phyloP scores from a whole-genome alignment of 1,284 basidiomycete species.

The Ceratobasidium sp. region DNA sequence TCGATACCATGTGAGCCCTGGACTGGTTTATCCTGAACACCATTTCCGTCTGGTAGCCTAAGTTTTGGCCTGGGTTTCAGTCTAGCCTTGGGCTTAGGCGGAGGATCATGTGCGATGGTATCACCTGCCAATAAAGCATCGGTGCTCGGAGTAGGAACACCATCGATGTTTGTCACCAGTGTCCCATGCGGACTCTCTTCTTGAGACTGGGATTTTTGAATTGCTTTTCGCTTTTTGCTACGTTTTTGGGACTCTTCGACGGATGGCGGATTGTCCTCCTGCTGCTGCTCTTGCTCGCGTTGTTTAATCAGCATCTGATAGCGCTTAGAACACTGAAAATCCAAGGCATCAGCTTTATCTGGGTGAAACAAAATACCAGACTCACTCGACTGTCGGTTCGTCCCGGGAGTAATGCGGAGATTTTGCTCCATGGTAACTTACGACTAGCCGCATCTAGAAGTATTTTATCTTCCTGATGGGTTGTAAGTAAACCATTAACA shows the following conservation, averaged over 20 bases:
- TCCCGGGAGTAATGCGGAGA: slow-evolving; percentile 37
- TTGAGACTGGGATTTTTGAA: neutral
- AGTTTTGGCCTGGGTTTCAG: neutral
- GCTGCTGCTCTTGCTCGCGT: slow-evolving; percentile 10
- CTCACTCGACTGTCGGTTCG: slow-evolving; percentile 38
- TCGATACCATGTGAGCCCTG: neutral
- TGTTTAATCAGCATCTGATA: slow-evolving; percentile 31
- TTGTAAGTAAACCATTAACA: neutral
- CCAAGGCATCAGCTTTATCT: neutral
- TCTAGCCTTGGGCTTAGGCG: neutral
- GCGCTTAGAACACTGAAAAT: slow-evolving; percentile 32
- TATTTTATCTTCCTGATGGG: slow-evolving; percentile 34
- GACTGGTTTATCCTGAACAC: neutral
- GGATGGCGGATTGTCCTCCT: neutral
- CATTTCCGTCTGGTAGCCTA: neutral
- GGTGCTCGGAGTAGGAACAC: neutral
- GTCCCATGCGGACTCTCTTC: neutral
- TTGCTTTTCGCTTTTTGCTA: slow-evolving; percentile 6
- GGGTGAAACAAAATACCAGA: neutral
- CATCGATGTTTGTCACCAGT: neutral
- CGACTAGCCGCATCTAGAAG: slow-evolving; percentile 25
- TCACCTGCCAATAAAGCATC: neutral
- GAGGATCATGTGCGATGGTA: neutral
- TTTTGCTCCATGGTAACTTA: slow-evolving; percentile 33
- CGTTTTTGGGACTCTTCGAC: slow-evolving; percentile 8